Evolutionary conservation across 1,284 basidiomycete species (phyloP), one percentile per base, ranked within the genome.

Genomic region (Cutaneotrichosporon dermatis): DNA sequence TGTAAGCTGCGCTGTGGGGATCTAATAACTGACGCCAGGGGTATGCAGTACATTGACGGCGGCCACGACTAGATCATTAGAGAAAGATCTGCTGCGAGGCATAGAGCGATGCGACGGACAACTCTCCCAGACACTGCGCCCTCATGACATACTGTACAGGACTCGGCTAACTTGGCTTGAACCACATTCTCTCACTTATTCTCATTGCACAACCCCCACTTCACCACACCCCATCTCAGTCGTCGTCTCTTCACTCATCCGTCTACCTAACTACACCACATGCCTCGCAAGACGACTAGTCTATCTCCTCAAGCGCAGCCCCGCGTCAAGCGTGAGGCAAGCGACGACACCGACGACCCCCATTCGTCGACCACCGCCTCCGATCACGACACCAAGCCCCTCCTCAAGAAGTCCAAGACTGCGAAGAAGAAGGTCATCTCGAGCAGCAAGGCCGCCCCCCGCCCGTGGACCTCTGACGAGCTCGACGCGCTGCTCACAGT

Each of bases 31-130:
- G 41, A 48, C 25, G 16, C n/a, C 54, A 69, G 67, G 15, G 69
- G 69, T 4, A 54, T 61, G 33, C 67, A 69, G 57, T 70, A 70
- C 43, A 62, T 69, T n/a, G 46, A 60, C 33, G 69, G 69, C 4
- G 69, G 69, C 2, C 60, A 66, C 51, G 58, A 54, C 51, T 59
- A 62, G 55, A 46, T 3, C 4, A 16, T 45, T 25, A 36, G 34
- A 36, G 46, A 13, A 12, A n/a, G 33, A 12, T 10, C 43, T 44
- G 43, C 12, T 8, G 16, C 44, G 16, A 25, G 25, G 25, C 25
- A 45, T 45, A 7, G 44, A 4, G 10, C 44, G 25, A 10, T 45
- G 16, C 44, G 44, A 33, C 25, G 25, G 25, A 25, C 25, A 11
- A 5, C n/a, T 16, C 43, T 16, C 43, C 8, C n/a, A 44, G 7